Base-by-base conservation (phyloP, 2,329 filamentous ascomycete species). In the Microdochium bolleyi region DNA sequence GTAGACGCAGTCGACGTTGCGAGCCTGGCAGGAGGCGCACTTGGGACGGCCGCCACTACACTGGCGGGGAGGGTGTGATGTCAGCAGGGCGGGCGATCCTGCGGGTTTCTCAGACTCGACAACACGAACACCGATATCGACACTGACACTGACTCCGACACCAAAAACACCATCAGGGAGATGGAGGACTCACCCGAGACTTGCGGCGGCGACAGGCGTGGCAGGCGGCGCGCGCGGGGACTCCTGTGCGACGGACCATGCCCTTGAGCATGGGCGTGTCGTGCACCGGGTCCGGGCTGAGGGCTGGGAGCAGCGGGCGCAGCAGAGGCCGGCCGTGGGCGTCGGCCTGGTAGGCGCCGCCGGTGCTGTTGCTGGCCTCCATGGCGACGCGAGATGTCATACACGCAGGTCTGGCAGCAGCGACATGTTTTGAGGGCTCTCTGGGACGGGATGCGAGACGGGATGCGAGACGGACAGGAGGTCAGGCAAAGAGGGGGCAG, bases 1-100 rank as follows among this genome's bases (percentile, higher is more conserved):
- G 52, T 63, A 68, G 52, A 58, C 57, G 52, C 65, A 68, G 24
- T 57, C 58, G 25, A 63, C 41, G 41, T 24, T 21, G 41, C 41
- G 41, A 8, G n/a, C n/a, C n/a, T 21, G n/a, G 41, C 41, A 46
- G n/a, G n/a, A 24, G 21, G n/a, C 7, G 21, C 41, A 46, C 19
- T 8, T 46, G n/a, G 41, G 41, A 22, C 41, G 41, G 21, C 21
- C n/a, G 13, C 41, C 41, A 46, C n/a, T 22, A 24, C 41, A 46
- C 41, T 46, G 41, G n/a, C 41, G 21, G 41, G 34, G 34, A 38
- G 34, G 34, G 34, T 38, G 34, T 38, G 34, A 16, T 38, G 34
- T 38, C 34, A 38, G 34, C 14, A 38, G 7, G 34, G 34, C 34
- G 34, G 34, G 14, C 30, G 30, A 34, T 34, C 30, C 30, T 34